phyloP scores from a whole-genome alignment of 495 filamentous ascomycete genomes.

The Aspergillus nanangensis region DNA sequence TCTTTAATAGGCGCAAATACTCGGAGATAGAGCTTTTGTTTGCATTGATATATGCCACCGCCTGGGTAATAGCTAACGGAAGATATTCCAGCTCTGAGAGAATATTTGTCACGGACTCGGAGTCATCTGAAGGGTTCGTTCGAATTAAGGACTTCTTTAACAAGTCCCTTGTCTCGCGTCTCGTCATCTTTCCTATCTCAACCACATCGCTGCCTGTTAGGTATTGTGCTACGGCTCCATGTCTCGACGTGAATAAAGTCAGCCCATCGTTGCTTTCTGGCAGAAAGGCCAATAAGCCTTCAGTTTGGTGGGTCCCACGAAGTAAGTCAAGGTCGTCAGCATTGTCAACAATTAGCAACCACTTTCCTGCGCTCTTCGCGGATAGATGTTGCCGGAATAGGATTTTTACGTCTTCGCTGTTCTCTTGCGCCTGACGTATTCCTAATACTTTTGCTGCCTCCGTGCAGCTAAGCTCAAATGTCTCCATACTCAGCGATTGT shows the following conservation, averaged over 20 bases:
- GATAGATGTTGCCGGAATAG: neutral
- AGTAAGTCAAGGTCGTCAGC: slow-evolving; percentile 20
- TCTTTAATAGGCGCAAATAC: slow-evolving; percentile 34
- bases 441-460: neutral
- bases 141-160: neutral
- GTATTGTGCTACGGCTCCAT: slow-evolving; percentile 15
- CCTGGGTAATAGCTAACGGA: slow-evolving; percentile 31
- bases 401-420: neutral
- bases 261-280: slow-evolving; percentile 19
- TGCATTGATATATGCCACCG: slow-evolving; percentile 29
- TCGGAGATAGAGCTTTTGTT: slow-evolving; percentile 27
- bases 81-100: slow-evolving; percentile 21
- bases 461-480: slow-evolving; percentile 3
- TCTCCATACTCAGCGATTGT: neutral
- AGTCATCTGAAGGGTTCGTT: neutral
- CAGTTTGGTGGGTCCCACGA: slow-evolving; percentile 1
- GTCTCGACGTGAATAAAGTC: slow-evolving; percentile 24
- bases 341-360: slow-evolving; percentile 28
- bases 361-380: slow-evolving; percentile 15
- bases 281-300: slow-evolving; percentile 16
- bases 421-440: neutral
- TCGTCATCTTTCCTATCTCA: slow-evolving; percentile 9
- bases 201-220: slow-evolving; percentile 16
- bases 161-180: neutral
- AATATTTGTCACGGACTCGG: slow-evolving; percentile 12